phyloP scores from a whole-genome alignment of 1,284 basidiomycete species.

The Naganishia albida region DNA sequence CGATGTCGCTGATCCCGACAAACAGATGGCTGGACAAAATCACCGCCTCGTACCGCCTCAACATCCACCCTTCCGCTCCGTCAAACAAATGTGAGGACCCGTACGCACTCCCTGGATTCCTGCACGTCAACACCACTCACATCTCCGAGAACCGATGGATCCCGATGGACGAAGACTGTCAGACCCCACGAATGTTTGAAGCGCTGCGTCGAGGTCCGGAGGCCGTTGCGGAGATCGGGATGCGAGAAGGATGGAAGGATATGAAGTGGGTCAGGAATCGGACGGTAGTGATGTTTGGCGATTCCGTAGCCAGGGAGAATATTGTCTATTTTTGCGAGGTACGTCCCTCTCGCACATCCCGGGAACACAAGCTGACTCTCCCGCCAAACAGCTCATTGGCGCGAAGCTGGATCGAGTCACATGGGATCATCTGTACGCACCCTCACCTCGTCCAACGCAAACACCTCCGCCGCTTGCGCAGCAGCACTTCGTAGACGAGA shows the following conservation, averaged over 20 bases:
- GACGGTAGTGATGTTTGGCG: conserved; percentile 16
- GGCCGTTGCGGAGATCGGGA: not conserved
- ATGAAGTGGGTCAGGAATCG: conserved; percentile 12
- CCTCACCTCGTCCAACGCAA: conserved; percentile 8
- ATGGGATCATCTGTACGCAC: conserved; percentile 6
- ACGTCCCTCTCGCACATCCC: not conserved
- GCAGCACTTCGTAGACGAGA: not conserved
- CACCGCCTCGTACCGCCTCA: not conserved
- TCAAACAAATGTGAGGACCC: not conserved
- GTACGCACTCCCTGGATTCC: conserved; percentile 11
- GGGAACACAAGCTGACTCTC: too few relatives aligned
- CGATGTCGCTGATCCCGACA: not conserved
- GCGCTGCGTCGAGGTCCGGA: not conserved
- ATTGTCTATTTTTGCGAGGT: conserved; percentile 23
- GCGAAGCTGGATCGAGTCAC: conserved; percentile 10
- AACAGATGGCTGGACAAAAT: conserved; percentile 2
- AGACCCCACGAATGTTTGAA: conserved; percentile 7
- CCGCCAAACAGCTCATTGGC: not conserved
- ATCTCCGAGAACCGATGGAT: conserved; percentile 13
- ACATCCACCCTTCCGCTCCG: not conserved
- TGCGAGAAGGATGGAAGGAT: not conserved
- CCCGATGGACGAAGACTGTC: not conserved
- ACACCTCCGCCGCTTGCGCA: conserved; percentile 2
- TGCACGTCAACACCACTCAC: not conserved
- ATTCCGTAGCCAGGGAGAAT: conserved; percentile 20